Conservation (phyloP, 2,329 filamentous ascomycete genomes). For the Elsinoe necatrix region DNA sequence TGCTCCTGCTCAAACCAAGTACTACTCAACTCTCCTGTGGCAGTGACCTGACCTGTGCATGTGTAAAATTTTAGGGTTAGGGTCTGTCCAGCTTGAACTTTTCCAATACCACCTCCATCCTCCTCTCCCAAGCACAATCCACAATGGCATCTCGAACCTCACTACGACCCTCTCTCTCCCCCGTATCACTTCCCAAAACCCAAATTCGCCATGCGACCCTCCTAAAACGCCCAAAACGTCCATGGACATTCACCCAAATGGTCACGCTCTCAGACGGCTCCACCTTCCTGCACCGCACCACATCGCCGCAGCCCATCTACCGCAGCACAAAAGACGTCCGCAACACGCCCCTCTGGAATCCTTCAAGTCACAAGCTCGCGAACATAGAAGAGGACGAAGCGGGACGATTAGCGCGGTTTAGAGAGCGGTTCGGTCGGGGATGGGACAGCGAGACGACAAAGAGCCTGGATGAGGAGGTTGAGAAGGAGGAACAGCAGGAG, state of each 20-base stretch:
- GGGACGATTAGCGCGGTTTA: constrained; percentile 77
- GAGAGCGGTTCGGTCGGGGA: constrained; percentile 69
- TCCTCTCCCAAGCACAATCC: neutral
- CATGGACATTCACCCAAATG: constrained; percentile 96
- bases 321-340: constrained; percentile 69
- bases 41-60: neutral
- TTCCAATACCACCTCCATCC: neutral
- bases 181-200: constrained; percentile 15
- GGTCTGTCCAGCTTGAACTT: neutral
- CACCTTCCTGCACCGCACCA: constrained; percentile 71
- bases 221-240: constrained; percentile 76
- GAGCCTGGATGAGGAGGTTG: constrained; percentile 17
- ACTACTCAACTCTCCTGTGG: neutral
- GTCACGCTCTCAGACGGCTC: constrained; percentile 86
- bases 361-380: constrained; percentile 65
- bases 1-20: no score
- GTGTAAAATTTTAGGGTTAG: neutral
- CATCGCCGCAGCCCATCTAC: constrained; percentile 58
- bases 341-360: constrained; percentile 89
- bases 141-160: neutral
- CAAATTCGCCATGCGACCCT: constrained; percentile 78
- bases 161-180: constrained; percentile 3
- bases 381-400: constrained; percentile 95
- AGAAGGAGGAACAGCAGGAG: constrained; percentile 8
- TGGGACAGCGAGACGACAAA: constrained; percentile 56